A percentile compares a stretch with the other conserved stretches of the same genome.
phyloP scores from a whole-genome alignment of 1,284 basidiomycete species.

The Thelephora terrestris region DNA sequence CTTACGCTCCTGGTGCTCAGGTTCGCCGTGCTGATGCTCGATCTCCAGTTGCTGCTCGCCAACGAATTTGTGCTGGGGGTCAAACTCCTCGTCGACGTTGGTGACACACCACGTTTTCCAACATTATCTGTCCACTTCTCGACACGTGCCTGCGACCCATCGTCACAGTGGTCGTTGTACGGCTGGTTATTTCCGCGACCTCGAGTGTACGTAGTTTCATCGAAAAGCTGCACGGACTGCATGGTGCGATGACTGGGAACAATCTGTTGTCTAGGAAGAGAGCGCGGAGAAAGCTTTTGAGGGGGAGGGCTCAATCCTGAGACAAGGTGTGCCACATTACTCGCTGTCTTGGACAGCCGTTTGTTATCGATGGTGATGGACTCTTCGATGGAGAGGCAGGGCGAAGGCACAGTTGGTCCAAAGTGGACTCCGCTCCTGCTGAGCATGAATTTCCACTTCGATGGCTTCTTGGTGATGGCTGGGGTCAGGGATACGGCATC shows the following conservation, averaged over 20 bases:
- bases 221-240: conserved; percentile 1
- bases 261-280: conserved; percentile 5
- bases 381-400: conserved; percentile 35
- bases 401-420: conserved; percentile 15
- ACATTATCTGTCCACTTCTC: too few relatives aligned
- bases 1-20: conserved; percentile 37
- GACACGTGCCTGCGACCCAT: conserved; percentile 12
- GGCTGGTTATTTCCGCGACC: conserved; percentile 9
- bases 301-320: conserved; percentile 45
- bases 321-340: conserved; percentile 58
- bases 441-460: conserved; percentile 72
- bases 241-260: background rate
- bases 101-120: conserved; percentile 39
- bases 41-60: conserved; percentile 63
- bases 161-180: conserved; percentile 9
- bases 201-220: conserved; percentile 1
- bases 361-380: conserved; percentile 11
- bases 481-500: conserved; percentile 16
- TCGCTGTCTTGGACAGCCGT: conserved; percentile 47
- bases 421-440: conserved; percentile 41
- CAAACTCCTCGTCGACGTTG: conserved; percentile 42
- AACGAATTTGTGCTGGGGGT: conserved; percentile 49
- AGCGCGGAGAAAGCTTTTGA: conserved; percentile 15
- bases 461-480: conserved; percentile 57
- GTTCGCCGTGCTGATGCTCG: conserved; percentile 39